phyloP scores from a whole-genome alignment of 805 yeast species.

The Wickerhamomyces bisporus region DNA sequence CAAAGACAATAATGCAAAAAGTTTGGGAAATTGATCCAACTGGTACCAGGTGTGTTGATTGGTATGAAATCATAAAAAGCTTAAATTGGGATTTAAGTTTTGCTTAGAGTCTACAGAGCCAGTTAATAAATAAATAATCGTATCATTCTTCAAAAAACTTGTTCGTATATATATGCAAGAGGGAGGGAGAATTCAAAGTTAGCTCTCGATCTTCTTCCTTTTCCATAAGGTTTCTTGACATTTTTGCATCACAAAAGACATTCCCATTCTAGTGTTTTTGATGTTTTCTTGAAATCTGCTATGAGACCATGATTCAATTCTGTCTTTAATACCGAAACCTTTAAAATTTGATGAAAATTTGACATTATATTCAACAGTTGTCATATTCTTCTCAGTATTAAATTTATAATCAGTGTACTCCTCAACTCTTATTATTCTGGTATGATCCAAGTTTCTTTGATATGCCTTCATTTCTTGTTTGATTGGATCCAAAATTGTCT shows the following conservation, averaged over 20 bases:
- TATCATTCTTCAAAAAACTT: too few species aligned
- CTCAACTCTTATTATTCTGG: constrained; percentile 69
- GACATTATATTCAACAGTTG: constrained; percentile 54
- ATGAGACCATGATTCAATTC: constrained; percentile 81
- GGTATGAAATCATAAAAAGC: constrained; percentile 61
- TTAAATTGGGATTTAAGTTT: constrained; percentile 78
- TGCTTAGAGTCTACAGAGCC: constrained; percentile 44
- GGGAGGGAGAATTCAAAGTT: too few species aligned
- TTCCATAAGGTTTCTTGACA: constrained; percentile 31
- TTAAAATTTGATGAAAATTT: constrained; percentile 67
- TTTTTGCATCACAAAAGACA: constrained; percentile 71
- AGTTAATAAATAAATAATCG: constrained; percentile 1
- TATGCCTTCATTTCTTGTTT: constrained; percentile 54
- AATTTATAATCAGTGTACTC: constrained; percentile 59
- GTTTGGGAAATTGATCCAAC: constrained; percentile 37
- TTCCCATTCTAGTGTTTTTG: constrained; percentile 61
- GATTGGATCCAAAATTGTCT: constrained; percentile 64
- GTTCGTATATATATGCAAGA: too few species aligned
- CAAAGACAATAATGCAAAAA: constrained; percentile 32
- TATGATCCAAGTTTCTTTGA: constrained; percentile 81
- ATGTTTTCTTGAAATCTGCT: constrained; percentile 64
- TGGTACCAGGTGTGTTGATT: constrained; percentile 63
- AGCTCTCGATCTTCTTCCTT: constrained; percentile 8
- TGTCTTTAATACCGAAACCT: constrained; percentile 55
- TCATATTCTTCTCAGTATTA: constrained; percentile 27